Evolutionary conservation across 441 rosid species (phyloP), one percentile per base, ranked within the genome.

Genomic region (Populus hybrid): DNA sequence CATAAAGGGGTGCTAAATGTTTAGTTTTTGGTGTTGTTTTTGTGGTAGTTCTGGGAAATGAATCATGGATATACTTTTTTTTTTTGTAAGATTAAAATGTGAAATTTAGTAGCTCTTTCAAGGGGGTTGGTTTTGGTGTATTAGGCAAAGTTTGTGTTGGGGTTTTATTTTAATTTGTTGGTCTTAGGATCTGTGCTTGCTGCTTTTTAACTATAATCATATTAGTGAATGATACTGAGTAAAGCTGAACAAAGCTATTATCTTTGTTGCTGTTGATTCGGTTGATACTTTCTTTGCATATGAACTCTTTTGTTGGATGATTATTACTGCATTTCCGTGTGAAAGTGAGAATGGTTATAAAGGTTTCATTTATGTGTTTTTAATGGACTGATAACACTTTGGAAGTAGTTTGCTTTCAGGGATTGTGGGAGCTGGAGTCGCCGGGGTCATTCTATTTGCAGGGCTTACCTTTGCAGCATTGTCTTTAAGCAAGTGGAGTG

Each of bases 371-470:
- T 63, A 10, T 9, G 26, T 24, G 28, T 63, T 63, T 63, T 63
- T 63, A 63, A 59, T 63, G 28, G 28, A 63, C 28, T 4, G 84
- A 89, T 92, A 87, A 95, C 89, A 87, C 82, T 88, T 30, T 76
- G 81, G 42, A 81, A 89, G 84, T 93, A 92, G 96, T 87, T 87
- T 85, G 84, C 82, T 90, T 88, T 86, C 98, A 94, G 99, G 97
- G 79, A 87, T 88, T 50, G 88, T 88, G 74, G 93, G 92, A 42
- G 93, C 92, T 80, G 98, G 94, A 84, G 82, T 90, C 10, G 96
- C 88, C 69, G 98, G 92, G 65, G 64, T 93, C 74, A 34, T 93
- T 70, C 80, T 94, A 72, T 76, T 90, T 71, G 84, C 84, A 8
- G 95, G 91, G 12, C 77, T 96, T 67, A 83, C 88, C 64, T 91